Evolutionary conservation across 495 filamentous ascomycete species (phyloP).

Genomic region (Neurospora tetrasperma): DNA sequence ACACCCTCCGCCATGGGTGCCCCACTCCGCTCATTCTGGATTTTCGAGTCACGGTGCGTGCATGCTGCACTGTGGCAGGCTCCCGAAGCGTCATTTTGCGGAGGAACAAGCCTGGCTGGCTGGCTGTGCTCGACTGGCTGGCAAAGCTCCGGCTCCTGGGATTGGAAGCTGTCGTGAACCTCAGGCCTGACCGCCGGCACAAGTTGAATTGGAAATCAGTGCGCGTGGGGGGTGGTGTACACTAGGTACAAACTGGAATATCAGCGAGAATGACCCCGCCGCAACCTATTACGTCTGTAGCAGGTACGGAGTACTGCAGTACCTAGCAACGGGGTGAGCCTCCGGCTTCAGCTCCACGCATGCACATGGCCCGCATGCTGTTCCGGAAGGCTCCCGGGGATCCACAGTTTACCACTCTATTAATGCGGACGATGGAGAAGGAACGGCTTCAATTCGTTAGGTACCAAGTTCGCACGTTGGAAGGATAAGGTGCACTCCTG

Average conservation of each 20-base stretch:
- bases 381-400: neutral
- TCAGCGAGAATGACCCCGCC: neutral
- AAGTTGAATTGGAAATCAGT: neutral
- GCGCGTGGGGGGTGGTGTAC: neutral
- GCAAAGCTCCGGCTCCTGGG: neutral
- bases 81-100: neutral
- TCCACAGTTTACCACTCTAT: neutral
- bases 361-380: neutral
- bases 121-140: neutral
- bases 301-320: no score
- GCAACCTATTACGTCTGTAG: neutral
- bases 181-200: neutral
- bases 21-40: neutral
- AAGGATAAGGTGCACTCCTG: neutral
- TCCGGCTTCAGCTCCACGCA: neutral
- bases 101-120: neutral
- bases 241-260: neutral
- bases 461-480: no score
- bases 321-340: neutral
- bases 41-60: neutral
- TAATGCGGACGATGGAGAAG: neutral
- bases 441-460: neutral
- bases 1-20: neutral
- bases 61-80: neutral
- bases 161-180: neutral